Evolutionary conservation across 2,329 filamentous ascomycete species (phyloP).

Genomic region (Achaetomium macrosporum): DNA sequence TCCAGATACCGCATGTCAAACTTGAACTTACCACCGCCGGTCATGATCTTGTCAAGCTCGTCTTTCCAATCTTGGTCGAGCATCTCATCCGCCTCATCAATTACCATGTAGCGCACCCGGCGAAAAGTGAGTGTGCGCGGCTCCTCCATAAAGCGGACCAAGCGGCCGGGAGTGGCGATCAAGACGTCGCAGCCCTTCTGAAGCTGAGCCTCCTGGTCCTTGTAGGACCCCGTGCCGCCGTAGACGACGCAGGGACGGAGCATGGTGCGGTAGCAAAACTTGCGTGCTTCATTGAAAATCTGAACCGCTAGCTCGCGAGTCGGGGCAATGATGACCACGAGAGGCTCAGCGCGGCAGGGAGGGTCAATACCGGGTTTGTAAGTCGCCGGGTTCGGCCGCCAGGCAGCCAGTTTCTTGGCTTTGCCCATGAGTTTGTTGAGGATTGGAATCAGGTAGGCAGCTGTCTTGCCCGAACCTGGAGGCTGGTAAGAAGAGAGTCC

Average conservation of each 20-base stretch:
- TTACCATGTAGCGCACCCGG: constrained; percentile 73
- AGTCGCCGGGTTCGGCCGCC: constrained; percentile 59
- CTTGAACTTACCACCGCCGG: constrained; percentile 67
- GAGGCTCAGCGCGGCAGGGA: constrained; percentile 69
- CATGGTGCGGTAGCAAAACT: constrained; percentile 92
- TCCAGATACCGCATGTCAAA: background rate
- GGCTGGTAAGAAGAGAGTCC: constrained; percentile 1
- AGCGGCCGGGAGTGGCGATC: constrained; percentile 79
- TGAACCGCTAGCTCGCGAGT: constrained; percentile 88
- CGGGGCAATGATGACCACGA: constrained; percentile 80
- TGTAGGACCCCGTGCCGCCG: constrained; percentile 66
- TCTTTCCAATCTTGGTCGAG: constrained; percentile 72
- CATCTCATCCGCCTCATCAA: constrained; percentile 96
- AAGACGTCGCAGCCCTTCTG: constrained; percentile 82
- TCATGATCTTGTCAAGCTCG: constrained; percentile 69
- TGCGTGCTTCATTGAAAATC: constrained; percentile 90
- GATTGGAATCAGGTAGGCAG: constrained; percentile 83
- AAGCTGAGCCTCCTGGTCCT: constrained; percentile 66
- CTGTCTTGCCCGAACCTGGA: constrained; percentile 91
- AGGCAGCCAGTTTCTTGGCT: constrained; percentile 76
- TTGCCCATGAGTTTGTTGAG: constrained; percentile 93
- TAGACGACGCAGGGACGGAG: constrained; percentile 86
- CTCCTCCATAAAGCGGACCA: constrained; percentile 76
- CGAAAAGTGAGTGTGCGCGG: constrained; percentile 62
- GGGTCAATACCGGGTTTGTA: constrained; percentile 44